phyloP scores from a whole-genome alignment of 2,329 filamentous ascomycete species.

The Graphiopsis chlorocephala region DNA sequence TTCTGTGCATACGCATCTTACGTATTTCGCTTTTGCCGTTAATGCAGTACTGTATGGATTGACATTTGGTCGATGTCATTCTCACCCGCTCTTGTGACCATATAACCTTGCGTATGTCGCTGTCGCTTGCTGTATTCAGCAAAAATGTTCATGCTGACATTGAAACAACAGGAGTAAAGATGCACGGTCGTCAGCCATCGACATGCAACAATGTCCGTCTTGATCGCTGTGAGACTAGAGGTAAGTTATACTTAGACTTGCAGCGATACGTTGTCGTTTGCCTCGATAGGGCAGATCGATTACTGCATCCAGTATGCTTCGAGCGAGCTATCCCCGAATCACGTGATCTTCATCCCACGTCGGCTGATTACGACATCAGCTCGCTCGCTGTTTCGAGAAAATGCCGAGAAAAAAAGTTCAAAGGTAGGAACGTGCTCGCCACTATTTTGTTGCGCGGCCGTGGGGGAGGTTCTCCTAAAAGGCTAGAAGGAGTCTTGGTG shows the following conservation, averaged over 20 bases:
- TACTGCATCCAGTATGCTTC: not conserved
- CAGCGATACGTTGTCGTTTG: not conserved
- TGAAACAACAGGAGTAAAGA: not conserved
- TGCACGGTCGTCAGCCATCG: not conserved
- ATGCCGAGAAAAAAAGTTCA: not conserved
- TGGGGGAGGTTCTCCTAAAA: too few relatives aligned
- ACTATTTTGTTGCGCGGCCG: not conserved
- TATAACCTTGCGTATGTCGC: not conserved
- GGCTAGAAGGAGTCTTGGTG: not conserved
- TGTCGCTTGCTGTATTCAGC: not conserved
- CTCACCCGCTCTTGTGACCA: too few relatives aligned
- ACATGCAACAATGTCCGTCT: not conserved
- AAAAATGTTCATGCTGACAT: not conserved
- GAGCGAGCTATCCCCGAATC: not conserved
- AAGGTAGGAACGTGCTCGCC: not conserved
- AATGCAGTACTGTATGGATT: too few relatives aligned
- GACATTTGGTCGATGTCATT: too few relatives aligned
- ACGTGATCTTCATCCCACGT: not conserved
- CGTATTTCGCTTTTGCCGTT: too few relatives aligned
- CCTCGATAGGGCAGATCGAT: not conserved
- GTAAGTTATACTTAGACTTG: not conserved
- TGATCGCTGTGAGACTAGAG: not conserved
- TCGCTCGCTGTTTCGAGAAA: not conserved
- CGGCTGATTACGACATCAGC: conserved; percentile 2
- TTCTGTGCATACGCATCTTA: too few relatives aligned